phyloP scores from a whole-genome alignment of 1,284 basidiomycete genomes.

The Melampsora medusae region DNA sequence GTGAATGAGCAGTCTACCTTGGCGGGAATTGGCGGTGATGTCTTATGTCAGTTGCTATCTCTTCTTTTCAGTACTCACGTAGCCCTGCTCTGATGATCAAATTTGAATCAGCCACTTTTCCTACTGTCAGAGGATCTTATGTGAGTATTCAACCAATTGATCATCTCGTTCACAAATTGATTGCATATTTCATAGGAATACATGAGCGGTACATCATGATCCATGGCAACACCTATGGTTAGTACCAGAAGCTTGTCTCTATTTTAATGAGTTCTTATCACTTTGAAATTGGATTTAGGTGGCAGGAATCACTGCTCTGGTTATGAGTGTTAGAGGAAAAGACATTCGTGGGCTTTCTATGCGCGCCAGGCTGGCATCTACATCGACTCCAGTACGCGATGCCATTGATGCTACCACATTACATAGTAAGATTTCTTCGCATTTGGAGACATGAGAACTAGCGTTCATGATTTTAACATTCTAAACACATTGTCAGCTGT shows the following conservation, averaged over 20 bases:
- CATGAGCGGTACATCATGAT: slow-evolving; percentile 37
- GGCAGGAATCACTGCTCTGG: slow-evolving; percentile 32
- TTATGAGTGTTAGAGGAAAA: slow-evolving; percentile 23
- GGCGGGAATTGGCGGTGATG: slow-evolving; percentile 23
- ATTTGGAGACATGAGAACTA: not conserved
- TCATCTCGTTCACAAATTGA: too few relatives aligned
- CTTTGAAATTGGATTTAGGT: not conserved
- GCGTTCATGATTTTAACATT: too few relatives aligned
- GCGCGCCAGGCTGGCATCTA: slow-evolving; percentile 4
- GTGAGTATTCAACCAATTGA: slow-evolving; percentile 4
- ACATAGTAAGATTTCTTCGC: not conserved
- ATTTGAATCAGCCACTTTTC: slow-evolving; percentile 35
- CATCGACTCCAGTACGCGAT: not conserved
- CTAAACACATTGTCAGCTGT: not conserved
- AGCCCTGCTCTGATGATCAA: not conserved
- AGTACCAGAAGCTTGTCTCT: not conserved
- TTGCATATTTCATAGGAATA: slow-evolving; percentile 4
- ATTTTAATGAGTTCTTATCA: not conserved
- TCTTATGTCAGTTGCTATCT: slow-evolving; percentile 22
- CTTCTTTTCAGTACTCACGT: not conserved
- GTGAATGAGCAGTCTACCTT: slow-evolving; percentile 23
- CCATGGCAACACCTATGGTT: slow-evolving; percentile 38
- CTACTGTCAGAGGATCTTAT: slow-evolving; percentile 24
- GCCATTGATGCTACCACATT: not conserved
- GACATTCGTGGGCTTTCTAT: slow-evolving; percentile 29